Conservation (phyloP, 345 rosid species). For the Syzygium aromaticum region DNA sequence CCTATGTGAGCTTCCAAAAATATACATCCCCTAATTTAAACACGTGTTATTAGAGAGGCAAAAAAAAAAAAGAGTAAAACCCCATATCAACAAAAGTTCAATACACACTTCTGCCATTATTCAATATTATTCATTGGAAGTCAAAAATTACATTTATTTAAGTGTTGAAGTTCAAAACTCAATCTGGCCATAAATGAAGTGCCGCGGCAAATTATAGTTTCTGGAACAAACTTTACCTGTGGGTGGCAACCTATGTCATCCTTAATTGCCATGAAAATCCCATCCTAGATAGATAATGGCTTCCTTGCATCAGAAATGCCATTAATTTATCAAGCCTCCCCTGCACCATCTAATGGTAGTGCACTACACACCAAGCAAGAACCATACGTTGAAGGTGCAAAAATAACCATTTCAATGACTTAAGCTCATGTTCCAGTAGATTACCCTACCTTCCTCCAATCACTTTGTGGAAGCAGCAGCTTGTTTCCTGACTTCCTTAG, state of each 20-base stretch:
- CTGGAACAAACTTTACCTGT: neutral
- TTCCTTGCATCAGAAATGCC: conserved; percentile 40
- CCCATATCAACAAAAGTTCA: too few species aligned
- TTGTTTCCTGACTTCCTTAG: conserved; percentile 55
- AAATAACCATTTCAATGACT: neutral
- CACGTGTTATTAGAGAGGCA: too few species aligned
- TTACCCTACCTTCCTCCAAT: conserved; percentile 57
- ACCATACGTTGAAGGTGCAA: neutral
- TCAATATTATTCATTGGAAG: too few species aligned
- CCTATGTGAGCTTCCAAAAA: too few species aligned
- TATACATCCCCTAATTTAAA: too few species aligned
- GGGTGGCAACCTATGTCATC: conserved; percentile 88
- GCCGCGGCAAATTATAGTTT: too few species aligned
- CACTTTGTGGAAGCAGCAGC: conserved; percentile 84
- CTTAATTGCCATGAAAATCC: conserved; percentile 79
- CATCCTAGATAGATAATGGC: conserved; percentile 68
- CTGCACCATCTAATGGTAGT: neutral
- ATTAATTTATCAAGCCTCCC: neutral
- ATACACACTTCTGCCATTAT: too few species aligned
- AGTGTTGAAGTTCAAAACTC: too few species aligned
- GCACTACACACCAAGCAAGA: neutral
- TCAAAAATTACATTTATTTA: too few species aligned
- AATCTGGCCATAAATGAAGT: too few species aligned
- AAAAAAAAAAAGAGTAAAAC: too few species aligned
- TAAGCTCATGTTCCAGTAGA: neutral